Evolutionary conservation across 208 protist species (phyloP).

Genomic region (Leishmania amazonensis): DNA sequence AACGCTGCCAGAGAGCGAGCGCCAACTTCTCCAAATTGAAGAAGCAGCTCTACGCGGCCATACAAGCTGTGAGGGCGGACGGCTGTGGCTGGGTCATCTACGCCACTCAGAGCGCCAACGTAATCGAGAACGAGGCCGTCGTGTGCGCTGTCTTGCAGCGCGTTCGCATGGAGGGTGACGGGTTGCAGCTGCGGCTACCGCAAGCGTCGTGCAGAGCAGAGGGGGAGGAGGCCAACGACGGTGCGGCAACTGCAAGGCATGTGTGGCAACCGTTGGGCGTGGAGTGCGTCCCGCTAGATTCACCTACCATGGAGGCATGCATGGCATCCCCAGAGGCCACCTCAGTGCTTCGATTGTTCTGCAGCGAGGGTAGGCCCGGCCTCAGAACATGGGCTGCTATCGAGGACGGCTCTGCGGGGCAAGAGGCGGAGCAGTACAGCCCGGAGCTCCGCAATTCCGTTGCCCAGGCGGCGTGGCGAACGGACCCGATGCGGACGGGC

Average conservation of each 20-base stretch:
- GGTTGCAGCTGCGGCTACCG: not conserved
- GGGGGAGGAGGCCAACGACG: not conserved
- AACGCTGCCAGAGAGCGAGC: constrained; percentile 41
- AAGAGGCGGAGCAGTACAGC: constrained; percentile 39
- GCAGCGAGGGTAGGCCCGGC: constrained; percentile 30
- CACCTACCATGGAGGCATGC: not conserved
- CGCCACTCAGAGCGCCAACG: constrained; percentile 93
- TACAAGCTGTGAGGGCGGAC: constrained; percentile 3
- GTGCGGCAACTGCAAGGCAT: not conserved
- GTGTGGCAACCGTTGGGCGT: constrained; percentile 1
- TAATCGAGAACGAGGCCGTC: constrained; percentile 95
- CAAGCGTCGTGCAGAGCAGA: not conserved
- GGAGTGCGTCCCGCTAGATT: constrained; percentile 32
- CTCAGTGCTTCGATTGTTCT: constrained; percentile 20
- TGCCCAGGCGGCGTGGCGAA: constrained; percentile 49
- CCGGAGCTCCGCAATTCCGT: constrained; percentile 38
- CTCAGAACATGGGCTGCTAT: constrained; percentile 59
- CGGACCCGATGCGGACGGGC: constrained; percentile 26
- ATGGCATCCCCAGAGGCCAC: constrained; percentile 12
- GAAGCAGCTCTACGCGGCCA: constrained; percentile 39
- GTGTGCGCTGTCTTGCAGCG: constrained; percentile 72
- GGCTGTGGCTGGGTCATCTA: constrained; percentile 86
- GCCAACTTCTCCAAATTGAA: constrained; percentile 46
- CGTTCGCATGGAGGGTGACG: constrained; percentile 8
- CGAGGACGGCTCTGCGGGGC: constrained; percentile 41